Evolutionary conservation across 352 stramenopile genomes (phyloP).

Genomic region (Pythium apleroticum): DNA sequence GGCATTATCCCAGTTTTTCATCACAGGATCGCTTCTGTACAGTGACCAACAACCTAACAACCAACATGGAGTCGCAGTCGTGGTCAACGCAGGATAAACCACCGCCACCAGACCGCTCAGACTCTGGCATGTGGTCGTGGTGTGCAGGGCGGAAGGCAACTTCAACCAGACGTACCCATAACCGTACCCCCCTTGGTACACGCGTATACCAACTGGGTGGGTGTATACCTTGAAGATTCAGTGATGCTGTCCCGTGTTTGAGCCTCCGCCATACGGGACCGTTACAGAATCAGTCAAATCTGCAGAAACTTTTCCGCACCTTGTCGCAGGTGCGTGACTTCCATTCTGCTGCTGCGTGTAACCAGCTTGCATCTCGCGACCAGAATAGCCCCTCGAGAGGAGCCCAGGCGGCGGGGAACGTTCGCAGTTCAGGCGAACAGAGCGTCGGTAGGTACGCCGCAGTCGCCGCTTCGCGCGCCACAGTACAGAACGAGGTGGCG

Average conservation of each 20-base stretch:
- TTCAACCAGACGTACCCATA: no score
- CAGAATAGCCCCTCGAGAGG: not conserved
- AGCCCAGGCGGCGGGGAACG: not conserved
- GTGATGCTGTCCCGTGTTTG: not conserved
- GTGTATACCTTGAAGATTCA: constrained; percentile 1
- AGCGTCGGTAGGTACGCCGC: not conserved
- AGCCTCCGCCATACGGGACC: not conserved
- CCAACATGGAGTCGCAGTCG: no score
- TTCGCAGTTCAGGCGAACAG: not conserved
- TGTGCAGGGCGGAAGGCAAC: no score
- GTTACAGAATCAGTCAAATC: constrained; percentile 1
- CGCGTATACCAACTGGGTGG: no score
- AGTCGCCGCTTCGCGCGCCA: not conserved
- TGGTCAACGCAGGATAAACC: no score
- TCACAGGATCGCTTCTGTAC: no score
- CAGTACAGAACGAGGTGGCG: not conserved
- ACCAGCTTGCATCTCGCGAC: not conserved
- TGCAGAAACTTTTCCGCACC: constrained; percentile 1
- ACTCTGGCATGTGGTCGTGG: no score
- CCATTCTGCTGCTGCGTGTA: no score
- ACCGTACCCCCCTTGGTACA: no score
- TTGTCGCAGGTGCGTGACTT: not conserved
- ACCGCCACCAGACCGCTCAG: no score
- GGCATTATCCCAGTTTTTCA: no score
- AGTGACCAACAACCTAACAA: no score